Percentiles rank a stretch among this genome's conserved stretches.
phyloP scores from a whole-genome alignment of 1,284 basidiomycete genomes.

The Grifola frondosa region DNA sequence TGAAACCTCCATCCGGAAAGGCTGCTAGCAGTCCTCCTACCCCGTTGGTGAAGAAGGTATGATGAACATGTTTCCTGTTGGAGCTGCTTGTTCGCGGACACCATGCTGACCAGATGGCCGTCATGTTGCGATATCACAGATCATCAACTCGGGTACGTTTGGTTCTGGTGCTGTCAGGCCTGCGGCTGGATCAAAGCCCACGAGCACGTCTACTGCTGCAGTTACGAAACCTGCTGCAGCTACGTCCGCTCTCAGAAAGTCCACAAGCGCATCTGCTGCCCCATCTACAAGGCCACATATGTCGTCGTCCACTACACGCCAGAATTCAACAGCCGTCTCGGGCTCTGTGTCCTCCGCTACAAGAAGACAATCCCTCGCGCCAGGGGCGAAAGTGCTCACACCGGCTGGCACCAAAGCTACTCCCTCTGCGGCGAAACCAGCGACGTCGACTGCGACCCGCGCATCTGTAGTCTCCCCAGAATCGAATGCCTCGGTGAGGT shows the following conservation, averaged over 20 bases:
- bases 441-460: slow-evolving; percentile 34
- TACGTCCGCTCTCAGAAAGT: slow-evolving; percentile 48
- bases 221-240: slow-evolving; percentile 35
- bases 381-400: slow-evolving; percentile 36
- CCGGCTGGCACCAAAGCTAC: slow-evolving; percentile 46
- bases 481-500: slow-evolving; percentile 22
- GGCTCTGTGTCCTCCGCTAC: slow-evolving; percentile 17
- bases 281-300: slow-evolving; percentile 44
- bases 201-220: slow-evolving; percentile 36
- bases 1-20: slow-evolving; percentile 44
- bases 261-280: slow-evolving; percentile 40
- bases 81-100: no score
- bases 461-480: slow-evolving; percentile 52
- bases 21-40: slow-evolving; percentile 40
- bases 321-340: slow-evolving; percentile 31
- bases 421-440: slow-evolving; percentile 47
- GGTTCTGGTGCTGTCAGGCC: slow-evolving; percentile 57
- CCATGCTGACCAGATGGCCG: slow-evolving; percentile 4
- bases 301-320: slow-evolving; percentile 29
- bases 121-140: slow-evolving; percentile 38
- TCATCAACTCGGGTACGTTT: slow-evolving; percentile 68
- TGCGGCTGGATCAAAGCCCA: slow-evolving; percentile 41
- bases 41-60: slow-evolving; percentile 65
- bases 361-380: slow-evolving; percentile 29
- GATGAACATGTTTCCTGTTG: slow-evolving; percentile 24